These are phyloP conservation scores for Rachicladosporium sp. DNA, from an alignment of 2,329 filamentous ascomycete species.

Conservation along the genomic window DNA sequence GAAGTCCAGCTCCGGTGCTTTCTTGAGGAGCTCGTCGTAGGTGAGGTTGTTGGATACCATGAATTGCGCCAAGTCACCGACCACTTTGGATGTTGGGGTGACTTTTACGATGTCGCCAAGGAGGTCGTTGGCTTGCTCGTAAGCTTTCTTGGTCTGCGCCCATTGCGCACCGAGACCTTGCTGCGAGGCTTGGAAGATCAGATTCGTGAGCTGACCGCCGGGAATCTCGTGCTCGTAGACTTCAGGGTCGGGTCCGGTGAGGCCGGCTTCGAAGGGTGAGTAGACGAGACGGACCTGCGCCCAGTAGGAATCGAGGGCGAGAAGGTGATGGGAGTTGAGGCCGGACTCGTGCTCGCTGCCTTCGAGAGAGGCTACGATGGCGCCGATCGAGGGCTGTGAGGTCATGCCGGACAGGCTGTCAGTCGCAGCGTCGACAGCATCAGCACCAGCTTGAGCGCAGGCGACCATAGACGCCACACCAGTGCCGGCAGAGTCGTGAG, in stretches of 20 bases:
- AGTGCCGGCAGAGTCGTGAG: slow-evolving; percentile 95
- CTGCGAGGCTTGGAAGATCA: slow-evolving; percentile 98
- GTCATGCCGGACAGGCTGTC: slow-evolving; percentile 98
- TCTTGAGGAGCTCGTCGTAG: slow-evolving; percentile 70
- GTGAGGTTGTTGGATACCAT: slow-evolving; percentile 96
- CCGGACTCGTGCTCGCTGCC: slow-evolving; percentile 70
- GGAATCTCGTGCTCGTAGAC: slow-evolving; percentile 95
- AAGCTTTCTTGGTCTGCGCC: slow-evolving; percentile 98
- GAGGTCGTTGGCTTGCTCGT: slow-evolving; percentile 91
- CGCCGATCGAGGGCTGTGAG: slow-evolving; percentile 93
- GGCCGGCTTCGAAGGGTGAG: slow-evolving; percentile 93
- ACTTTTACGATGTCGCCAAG: slow-evolving; percentile 99
- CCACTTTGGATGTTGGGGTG: slow-evolving; percentile 96
- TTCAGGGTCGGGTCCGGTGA: slow-evolving; percentile 86
- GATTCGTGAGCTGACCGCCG: slow-evolving; percentile 94
- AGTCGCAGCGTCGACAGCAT: slow-evolving; percentile 89
- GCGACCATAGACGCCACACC: slow-evolving; percentile 98
- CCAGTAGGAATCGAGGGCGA: slow-evolving; percentile 91
- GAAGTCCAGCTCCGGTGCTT: slow-evolving; percentile 87
- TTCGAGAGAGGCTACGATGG: slow-evolving; percentile 83
- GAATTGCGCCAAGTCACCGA: slow-evolving; percentile 94
- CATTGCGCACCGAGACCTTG: slow-evolving; percentile 92
- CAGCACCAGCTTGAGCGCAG: slow-evolving; percentile 83
- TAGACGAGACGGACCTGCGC: slow-evolving; percentile 90
- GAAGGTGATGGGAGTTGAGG: slow-evolving; percentile 68